These are phyloP conservation scores for Elasticomyces elasticus DNA, from an alignment of 495 filamentous ascomycete genomes.

Conservation along the genomic window DNA sequence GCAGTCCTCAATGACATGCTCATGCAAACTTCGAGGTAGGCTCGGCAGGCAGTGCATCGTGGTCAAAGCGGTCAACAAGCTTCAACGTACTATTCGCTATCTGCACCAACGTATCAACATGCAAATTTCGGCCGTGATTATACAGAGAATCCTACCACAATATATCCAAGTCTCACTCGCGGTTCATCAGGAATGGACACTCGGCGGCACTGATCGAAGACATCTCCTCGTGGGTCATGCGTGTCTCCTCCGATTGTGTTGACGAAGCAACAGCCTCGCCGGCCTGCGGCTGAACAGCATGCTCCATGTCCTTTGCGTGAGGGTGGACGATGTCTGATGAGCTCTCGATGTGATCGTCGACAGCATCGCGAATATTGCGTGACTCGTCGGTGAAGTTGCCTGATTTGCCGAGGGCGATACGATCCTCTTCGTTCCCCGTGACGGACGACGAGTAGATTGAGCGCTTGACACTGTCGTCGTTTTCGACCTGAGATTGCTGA, in stretches of 20 bases:
- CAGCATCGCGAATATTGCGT: slow-evolving; percentile 7
- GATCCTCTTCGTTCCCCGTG: slow-evolving; percentile 13
- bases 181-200: slow-evolving; percentile 30
- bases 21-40: no score
- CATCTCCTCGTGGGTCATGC: slow-evolving; percentile 30
- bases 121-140: no score
- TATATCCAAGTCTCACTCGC: no score
- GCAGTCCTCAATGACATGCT: no score
- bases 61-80: no score
- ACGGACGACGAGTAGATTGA: slow-evolving; percentile 21
- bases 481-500: neutral
- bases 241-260: slow-evolving; percentile 19
- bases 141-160: no score
- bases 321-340: slow-evolving; percentile 21
- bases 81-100: no score
- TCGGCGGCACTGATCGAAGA: slow-evolving; percentile 21
- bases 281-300: slow-evolving; percentile 16
- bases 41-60: no score
- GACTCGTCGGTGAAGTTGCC: slow-evolving; percentile 6
- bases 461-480: neutral
- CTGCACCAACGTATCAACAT: no score
- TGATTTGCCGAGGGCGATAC: neutral
- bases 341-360: slow-evolving; percentile 21
- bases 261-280: slow-evolving; percentile 25
- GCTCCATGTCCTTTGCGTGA: slow-evolving; percentile 22